phyloP scores from a whole-genome alignment of 495 filamentous ascomycete species.

The Patellaria atrata region DNA sequence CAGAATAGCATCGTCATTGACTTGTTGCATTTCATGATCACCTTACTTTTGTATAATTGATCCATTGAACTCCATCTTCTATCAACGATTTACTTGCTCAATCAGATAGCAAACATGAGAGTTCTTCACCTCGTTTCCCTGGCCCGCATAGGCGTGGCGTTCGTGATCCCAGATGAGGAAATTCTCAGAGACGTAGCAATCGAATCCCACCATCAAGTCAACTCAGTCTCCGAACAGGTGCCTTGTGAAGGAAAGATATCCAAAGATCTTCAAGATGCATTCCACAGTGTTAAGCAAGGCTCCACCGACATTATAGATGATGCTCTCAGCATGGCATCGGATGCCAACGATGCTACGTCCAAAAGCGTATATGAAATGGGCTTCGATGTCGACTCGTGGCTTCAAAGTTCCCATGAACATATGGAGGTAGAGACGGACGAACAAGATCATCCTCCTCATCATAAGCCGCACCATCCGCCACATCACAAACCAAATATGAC shows the following conservation, averaged over 20 bases:
- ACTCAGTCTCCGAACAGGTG: too few species aligned
- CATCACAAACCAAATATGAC: slow-evolving; percentile 43
- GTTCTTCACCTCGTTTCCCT: slow-evolving; percentile 38
- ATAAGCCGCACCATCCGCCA: slow-evolving; percentile 16
- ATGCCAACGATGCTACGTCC: slow-evolving; percentile 24
- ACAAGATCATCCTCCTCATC: slow-evolving; percentile 17
- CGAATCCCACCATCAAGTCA: slow-evolving; percentile 26
- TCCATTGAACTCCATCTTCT: slow-evolving; percentile 1
- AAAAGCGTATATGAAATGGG: slow-evolving; percentile 27
- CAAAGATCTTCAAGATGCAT: too few species aligned
- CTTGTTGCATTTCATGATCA: neutral
- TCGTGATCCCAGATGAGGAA: slow-evolving; percentile 45
- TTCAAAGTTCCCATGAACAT: slow-evolving; percentile 21
- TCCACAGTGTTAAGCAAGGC: too few species aligned
- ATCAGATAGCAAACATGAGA: slow-evolving; percentile 30
- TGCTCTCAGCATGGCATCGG: slow-evolving; percentile 28
- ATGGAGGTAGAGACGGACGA: slow-evolving; percentile 20
- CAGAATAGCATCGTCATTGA: slow-evolving; percentile 11
- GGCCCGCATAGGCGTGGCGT: slow-evolving; percentile 37
- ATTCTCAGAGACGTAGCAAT: slow-evolving; percentile 31
- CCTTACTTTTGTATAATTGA: neutral
- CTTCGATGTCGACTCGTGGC: slow-evolving; percentile 33
- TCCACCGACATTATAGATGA: slow-evolving; percentile 34
- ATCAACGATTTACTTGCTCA: neutral
- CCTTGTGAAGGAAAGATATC: too few species aligned